Evolutionary conservation across 768 basidiomycete species (phyloP).

Genomic region (Tylopilus rubrobrunneus): DNA sequence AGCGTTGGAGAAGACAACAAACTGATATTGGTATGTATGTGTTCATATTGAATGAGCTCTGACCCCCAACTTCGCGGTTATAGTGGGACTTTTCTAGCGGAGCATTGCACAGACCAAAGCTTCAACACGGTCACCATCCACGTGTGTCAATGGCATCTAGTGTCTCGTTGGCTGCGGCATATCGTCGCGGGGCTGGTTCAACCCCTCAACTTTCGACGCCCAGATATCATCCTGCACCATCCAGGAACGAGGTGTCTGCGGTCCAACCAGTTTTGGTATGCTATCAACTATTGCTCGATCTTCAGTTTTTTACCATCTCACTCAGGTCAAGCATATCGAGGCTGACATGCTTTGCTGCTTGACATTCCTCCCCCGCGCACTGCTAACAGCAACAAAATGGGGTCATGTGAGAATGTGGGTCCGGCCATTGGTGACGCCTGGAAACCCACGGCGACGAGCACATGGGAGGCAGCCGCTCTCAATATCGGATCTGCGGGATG

Average conservation of each 20-base stretch:
- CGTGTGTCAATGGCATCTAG: slow-evolving; percentile 77
- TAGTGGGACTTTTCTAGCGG: slow-evolving; percentile 96
- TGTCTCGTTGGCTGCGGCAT: slow-evolving; percentile 64
- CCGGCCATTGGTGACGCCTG: slow-evolving; percentile 53
- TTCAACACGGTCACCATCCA: slow-evolving; percentile 65
- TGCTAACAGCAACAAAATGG: slow-evolving; percentile 74
- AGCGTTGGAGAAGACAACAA: slow-evolving; percentile 98
- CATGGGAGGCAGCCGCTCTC: slow-evolving; percentile 30
- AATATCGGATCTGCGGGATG: slow-evolving; percentile 29
- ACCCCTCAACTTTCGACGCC: slow-evolving; percentile 50
- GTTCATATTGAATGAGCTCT: background rate
- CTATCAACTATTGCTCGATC: slow-evolving; percentile 19
- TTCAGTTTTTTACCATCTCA: background rate
- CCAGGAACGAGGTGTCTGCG: slow-evolving; percentile 83
- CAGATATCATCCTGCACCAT: slow-evolving; percentile 84
- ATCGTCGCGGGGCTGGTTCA: slow-evolving; percentile 57
- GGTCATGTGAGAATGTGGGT: slow-evolving; percentile 86
- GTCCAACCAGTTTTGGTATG: slow-evolving; percentile 85
- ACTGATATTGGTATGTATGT: slow-evolving; percentile 67
- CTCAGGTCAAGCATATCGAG: slow-evolving; percentile 77
- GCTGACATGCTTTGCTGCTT: slow-evolving; percentile 72
- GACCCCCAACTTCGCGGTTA: background rate
- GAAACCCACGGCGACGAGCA: slow-evolving; percentile 23
- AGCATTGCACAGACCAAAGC: slow-evolving; percentile 83
- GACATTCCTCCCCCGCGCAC: slow-evolving; percentile 70